Percentiles rank a stretch among this genome's conserved stretches.
Conservation (phyloP, 2,329 filamentous ascomycete species). For the Cladophialophora exuberans region DNA sequence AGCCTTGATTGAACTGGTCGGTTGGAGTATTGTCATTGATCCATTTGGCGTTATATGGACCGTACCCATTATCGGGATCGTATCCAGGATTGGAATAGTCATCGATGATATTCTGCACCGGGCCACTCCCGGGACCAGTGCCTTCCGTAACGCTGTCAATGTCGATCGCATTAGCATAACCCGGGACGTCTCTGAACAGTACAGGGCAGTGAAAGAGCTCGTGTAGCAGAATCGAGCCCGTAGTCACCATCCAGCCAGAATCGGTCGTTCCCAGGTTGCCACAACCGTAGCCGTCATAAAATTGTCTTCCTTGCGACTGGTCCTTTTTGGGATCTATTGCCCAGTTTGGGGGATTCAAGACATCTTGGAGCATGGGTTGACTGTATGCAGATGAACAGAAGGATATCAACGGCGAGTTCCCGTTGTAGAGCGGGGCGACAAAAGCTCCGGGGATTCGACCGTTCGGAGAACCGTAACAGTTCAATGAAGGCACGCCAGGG, state of each 20-base stretch:
- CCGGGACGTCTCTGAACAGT: conserved; percentile 1
- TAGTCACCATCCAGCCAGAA: not conserved
- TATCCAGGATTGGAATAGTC: conserved; percentile 1
- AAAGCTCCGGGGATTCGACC: not conserved
- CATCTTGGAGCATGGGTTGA: conserved; percentile 10
- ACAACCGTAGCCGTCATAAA: conserved; percentile 8
- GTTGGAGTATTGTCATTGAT: not conserved
- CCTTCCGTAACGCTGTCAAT: not conserved
- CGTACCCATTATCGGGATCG: conserved; percentile 5
- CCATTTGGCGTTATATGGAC: not conserved
- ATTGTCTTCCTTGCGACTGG: not conserved
- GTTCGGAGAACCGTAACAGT: too few relatives aligned
- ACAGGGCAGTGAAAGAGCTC: conserved; percentile 10
- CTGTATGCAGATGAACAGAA: too few relatives aligned
- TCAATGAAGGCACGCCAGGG: too few relatives aligned
- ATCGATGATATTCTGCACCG: not conserved
- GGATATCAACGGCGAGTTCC: not conserved
- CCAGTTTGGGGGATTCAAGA: not conserved
- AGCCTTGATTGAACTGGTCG: not conserved
- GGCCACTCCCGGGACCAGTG: not conserved
- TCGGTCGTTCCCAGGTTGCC: conserved; percentile 4
- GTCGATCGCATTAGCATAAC: not conserved
- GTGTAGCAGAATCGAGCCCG: not conserved
- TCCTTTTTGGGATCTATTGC: conserved; percentile 6
- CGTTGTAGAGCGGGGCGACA: not conserved